phyloP scores from a whole-genome alignment of 257 asterid species.

The Eustoma russellianum region DNA sequence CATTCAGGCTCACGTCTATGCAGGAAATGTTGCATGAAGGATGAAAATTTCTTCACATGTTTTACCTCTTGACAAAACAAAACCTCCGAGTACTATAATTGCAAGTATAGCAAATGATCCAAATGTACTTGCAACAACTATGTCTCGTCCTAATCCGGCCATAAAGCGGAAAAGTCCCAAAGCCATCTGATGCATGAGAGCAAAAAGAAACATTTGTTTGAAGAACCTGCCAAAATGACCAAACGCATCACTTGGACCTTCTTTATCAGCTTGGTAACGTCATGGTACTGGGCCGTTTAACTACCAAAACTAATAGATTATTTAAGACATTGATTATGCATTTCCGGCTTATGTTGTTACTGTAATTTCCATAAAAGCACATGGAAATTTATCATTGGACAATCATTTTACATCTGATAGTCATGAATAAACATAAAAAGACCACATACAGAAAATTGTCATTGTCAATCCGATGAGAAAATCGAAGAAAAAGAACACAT shows the following conservation, averaged over 20 bases:
- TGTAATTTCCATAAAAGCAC: too few species aligned
- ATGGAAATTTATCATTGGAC: too few species aligned
- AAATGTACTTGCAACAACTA: slow-evolving; percentile 37
- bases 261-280: not conserved
- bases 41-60: not conserved
- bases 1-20: not conserved
- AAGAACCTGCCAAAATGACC: slow-evolving; percentile 28
- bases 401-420: too few species aligned
- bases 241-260: not conserved
- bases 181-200: slow-evolving; percentile 34
- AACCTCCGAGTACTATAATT: slow-evolving; percentile 32
- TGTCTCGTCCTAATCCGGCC: slow-evolving; percentile 40
- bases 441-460: too few species aligned
- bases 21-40: too few species aligned
- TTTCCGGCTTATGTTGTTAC: too few species aligned
- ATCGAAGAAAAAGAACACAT: too few species aligned
- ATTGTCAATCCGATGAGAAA: too few species aligned
- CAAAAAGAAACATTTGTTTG: slow-evolving; percentile 34
- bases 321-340: too few species aligned
- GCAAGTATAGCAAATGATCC: slow-evolving; percentile 32
- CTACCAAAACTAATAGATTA: not conserved
- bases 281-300: not conserved
- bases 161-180: slow-evolving; percentile 38
- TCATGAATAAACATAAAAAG: too few species aligned
- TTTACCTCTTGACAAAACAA: slow-evolving; percentile 44